These are phyloP conservation scores for Talaromyces sp. DNA, from an alignment of 2,329 filamentous ascomycete species.

Conservation along the genomic window DNA sequence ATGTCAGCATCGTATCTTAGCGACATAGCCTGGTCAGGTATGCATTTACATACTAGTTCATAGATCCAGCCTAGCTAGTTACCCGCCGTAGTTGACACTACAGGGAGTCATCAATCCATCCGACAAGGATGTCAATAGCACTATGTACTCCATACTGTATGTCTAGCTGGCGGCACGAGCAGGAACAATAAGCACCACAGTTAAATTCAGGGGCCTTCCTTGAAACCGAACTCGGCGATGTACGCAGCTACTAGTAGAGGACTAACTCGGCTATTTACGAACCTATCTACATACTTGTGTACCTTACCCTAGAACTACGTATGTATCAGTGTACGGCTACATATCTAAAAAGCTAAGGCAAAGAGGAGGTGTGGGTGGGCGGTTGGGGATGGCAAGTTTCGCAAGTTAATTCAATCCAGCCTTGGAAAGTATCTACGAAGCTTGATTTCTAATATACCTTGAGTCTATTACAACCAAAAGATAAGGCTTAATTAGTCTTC, in stretches of 20 bases:
- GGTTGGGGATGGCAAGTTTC: neutral
- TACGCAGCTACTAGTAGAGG: neutral
- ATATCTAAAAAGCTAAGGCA: neutral
- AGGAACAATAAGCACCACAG: neutral
- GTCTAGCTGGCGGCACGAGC: neutral
- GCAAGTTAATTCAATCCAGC: neutral
- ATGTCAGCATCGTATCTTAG: neutral
- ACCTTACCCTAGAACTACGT: neutral
- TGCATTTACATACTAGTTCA: neutral
- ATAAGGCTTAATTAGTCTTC: neutral
- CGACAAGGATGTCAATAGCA: neutral
- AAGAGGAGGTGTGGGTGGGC: neutral
- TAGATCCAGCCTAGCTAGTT: neutral
- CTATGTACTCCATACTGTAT: neutral
- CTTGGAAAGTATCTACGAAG: neutral
- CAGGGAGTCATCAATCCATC: neutral
- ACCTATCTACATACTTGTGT: too few species aligned
- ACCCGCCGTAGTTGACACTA: neutral
- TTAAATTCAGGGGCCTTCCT: neutral
- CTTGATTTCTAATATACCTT: neutral
- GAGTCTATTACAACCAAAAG: neutral
- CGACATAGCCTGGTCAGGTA: neutral
- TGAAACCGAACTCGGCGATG: neutral
- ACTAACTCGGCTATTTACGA: too few species aligned
- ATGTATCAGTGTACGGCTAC: neutral